Percentiles rank a stretch among this genome's conserved stretches.
Evolutionary conservation across 129 eudicot genomes (phyloP).

Genomic region (Centrapalus pauciflorus): DNA sequence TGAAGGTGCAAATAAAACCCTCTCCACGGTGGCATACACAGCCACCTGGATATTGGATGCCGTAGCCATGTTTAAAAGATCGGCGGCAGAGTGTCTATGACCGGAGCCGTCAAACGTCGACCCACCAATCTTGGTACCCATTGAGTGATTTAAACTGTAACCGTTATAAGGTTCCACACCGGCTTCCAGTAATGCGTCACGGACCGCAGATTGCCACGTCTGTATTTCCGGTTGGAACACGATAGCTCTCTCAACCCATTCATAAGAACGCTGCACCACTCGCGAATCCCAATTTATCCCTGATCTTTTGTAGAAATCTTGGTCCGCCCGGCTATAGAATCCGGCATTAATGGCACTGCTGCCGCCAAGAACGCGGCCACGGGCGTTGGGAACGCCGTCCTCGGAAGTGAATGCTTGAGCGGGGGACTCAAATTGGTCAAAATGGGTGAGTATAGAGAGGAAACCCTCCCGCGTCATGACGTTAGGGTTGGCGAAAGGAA

Average conservation of each 20-base stretch:
- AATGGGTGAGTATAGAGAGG: constrained; percentile 37
- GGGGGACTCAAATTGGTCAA: constrained; percentile 50
- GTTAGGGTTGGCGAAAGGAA: constrained; percentile 51
- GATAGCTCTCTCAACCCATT: constrained; percentile 74
- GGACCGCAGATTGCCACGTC: constrained; percentile 68
- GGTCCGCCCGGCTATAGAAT: constrained; percentile 69
- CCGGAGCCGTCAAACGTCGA: constrained; percentile 68
- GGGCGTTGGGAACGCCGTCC: constrained; percentile 84
- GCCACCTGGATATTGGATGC: constrained; percentile 50
- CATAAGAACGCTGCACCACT: constrained; percentile 50
- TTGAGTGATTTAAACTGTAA: constrained; percentile 41
- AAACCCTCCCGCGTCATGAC: constrained; percentile 71
- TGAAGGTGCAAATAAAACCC: constrained; percentile 46
- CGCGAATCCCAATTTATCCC: constrained; percentile 55
- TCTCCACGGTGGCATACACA: constrained; percentile 59
- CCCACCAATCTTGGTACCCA: constrained; percentile 84
- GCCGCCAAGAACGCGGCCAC: constrained; percentile 93
- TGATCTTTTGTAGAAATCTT: constrained; percentile 47
- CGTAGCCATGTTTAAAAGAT: constrained; percentile 50
- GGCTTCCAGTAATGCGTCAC: constrained; percentile 68
- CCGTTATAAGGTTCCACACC: constrained; percentile 57
- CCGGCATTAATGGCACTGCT: constrained; percentile 93
- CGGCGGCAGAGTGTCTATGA: constrained; percentile 64
- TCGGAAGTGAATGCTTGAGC: constrained; percentile 78
- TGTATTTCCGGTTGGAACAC: constrained; percentile 64